Conservation (phyloP, 1,139 yeast genomes). For the Geotrichum restrictum region DNA sequence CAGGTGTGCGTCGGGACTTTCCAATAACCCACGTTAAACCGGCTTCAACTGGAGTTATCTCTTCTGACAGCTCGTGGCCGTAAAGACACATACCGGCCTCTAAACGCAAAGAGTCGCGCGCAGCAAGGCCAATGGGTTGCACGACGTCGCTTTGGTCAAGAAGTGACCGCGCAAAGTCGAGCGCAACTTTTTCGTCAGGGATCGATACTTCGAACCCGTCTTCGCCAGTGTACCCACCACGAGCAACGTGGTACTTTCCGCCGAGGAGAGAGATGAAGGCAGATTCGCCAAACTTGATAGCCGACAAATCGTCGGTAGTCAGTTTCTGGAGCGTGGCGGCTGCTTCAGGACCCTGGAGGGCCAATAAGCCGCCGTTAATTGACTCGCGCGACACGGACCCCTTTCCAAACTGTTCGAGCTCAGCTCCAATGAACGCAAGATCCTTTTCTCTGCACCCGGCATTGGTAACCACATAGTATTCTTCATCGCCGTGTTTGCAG, state of each 20-base stretch:
- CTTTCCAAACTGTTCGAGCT: conserved; percentile 44
- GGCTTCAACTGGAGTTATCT: conserved; percentile 84
- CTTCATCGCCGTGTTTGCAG: conserved; percentile 74
- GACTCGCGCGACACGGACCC: conserved; percentile 52
- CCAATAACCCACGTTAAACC: conserved; percentile 86
- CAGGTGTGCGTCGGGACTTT: conserved; percentile 60
- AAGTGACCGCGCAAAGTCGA: conserved; percentile 59
- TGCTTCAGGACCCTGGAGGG: conserved; percentile 89
- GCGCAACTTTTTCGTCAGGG: conserved; percentile 55
- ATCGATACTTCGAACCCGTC: conserved; percentile 94
- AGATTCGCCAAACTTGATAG: conserved; percentile 72
- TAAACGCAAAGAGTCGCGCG: conserved; percentile 87
- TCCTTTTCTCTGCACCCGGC: conserved; percentile 93
- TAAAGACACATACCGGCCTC: conserved; percentile 99
- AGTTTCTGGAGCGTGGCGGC: conserved; percentile 60
- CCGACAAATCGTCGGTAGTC: conserved; percentile 54
- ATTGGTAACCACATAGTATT: conserved; percentile 88
- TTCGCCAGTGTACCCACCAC: conserved; percentile 98
- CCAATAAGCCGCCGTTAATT: conserved; percentile 74
- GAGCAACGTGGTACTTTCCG: conserved; percentile 61
- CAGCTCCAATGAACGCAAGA: conserved; percentile 54
- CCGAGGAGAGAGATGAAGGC: conserved; percentile 51
- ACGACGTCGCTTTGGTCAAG: conserved; percentile 56
- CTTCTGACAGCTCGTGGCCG: conserved; percentile 83
- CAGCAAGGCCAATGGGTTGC: conserved; percentile 90